Evolutionary conservation across 768 basidiomycete species (phyloP).

Genomic region (Boletus rubroflammeus): DNA sequence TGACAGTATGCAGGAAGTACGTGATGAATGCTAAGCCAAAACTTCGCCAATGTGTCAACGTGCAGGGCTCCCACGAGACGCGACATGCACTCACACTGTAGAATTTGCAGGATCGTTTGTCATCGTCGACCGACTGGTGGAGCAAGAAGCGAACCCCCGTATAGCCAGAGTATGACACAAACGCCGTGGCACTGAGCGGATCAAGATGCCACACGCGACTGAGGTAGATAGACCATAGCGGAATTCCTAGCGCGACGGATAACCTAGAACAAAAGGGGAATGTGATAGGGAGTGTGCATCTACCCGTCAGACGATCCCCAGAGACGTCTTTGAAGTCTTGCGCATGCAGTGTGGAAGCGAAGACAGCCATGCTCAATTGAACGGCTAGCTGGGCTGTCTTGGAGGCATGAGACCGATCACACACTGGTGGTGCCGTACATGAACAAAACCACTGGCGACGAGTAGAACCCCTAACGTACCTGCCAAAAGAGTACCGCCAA

Average conservation of each 20-base stretch:
- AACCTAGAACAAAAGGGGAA: constrained; percentile 27
- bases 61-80: not conserved
- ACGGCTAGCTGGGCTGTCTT: constrained; percentile 19
- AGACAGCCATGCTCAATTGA: constrained; percentile 25
- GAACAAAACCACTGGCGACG: not conserved
- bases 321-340: constrained; percentile 37
- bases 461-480: constrained; percentile 16
- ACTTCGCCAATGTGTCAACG: constrained; percentile 4
- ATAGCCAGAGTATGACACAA: constrained; percentile 16
- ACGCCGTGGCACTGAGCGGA: constrained; percentile 7
- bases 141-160: constrained; percentile 20
- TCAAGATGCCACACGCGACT: constrained; percentile 19
- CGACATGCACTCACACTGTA: constrained; percentile 18
- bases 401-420: constrained; percentile 10
- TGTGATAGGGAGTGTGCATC: constrained; percentile 40
- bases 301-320: constrained; percentile 35
- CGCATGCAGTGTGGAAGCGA: constrained; percentile 31
- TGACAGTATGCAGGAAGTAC: constrained; percentile 16
- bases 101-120: constrained; percentile 21
- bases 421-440: constrained; percentile 6
- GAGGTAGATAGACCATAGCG: constrained; percentile 25
- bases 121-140: constrained; percentile 13
- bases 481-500: constrained; percentile 33
- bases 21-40: constrained; percentile 15
- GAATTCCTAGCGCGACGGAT: constrained; percentile 19